Conservation (phyloP, 768 basidiomycete genomes). For the Suillus subluteus region DNA sequence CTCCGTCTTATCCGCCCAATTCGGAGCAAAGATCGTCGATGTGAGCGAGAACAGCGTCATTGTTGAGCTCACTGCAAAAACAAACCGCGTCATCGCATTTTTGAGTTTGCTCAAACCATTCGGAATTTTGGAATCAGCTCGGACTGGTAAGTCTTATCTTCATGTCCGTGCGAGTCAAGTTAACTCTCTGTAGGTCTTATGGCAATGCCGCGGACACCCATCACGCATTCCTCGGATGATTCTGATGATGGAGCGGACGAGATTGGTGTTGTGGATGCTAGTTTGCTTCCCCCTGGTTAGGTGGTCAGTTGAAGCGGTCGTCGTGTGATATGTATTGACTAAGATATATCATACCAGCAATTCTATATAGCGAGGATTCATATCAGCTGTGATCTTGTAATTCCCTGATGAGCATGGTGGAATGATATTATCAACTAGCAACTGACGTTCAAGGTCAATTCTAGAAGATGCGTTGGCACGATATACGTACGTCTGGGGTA, state of each 20-base stretch:
- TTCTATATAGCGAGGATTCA: neutral
- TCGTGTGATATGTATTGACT: constrained; percentile 1
- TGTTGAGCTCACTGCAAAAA: constrained; percentile 94
- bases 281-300: constrained; percentile 93
- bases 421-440: neutral
- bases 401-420: neutral
- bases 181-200: constrained; percentile 68
- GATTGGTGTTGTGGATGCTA: constrained; percentile 77
- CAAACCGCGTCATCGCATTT: constrained; percentile 89
- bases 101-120: constrained; percentile 90
- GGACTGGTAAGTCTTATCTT: constrained; percentile 69
- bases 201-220: constrained; percentile 98
- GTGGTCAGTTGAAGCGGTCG: neutral
- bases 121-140: constrained; percentile 92
- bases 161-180: constrained; percentile 9
- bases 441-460: neutral
- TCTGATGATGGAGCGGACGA: constrained; percentile 59
- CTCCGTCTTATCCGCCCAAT: constrained; percentile 80
- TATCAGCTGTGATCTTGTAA: neutral
- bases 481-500: neutral
- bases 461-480: neutral
- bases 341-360: neutral
- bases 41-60: constrained; percentile 94
- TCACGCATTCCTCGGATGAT: constrained; percentile 59
- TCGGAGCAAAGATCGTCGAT: constrained; percentile 92